A percentile compares a stretch with the other conserved stretches of the same genome.
phyloP scores from a whole-genome alignment of 176 grass and related monocot species.

The Pontederia paniculata region DNA sequence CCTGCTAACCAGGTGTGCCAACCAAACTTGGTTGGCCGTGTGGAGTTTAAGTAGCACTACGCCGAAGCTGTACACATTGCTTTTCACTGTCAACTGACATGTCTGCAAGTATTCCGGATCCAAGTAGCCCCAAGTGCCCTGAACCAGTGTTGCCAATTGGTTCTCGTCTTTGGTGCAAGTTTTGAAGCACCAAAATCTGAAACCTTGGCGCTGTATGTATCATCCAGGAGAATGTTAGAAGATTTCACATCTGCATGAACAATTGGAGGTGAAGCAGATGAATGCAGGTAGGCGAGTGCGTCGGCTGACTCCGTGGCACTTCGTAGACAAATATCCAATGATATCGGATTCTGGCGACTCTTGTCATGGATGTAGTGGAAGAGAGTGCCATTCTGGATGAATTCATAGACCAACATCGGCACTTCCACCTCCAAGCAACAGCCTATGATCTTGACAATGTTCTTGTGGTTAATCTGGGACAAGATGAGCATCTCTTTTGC shows the following conservation, averaged over 20 bases:
- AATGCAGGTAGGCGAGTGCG: no score
- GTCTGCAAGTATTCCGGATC: constrained; percentile 10
- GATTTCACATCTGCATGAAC: constrained; percentile 27
- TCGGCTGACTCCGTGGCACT: no score
- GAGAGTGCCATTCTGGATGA: constrained; percentile 27
- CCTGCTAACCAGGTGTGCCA: no score
- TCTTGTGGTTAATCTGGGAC: no score
- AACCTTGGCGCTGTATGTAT: neutral
- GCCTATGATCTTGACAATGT: no score
- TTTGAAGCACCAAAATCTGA: constrained; percentile 24
- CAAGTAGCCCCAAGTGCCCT: constrained; percentile 11
- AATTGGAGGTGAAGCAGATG: no score
- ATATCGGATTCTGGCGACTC: neutral
- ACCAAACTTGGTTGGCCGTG: no score
- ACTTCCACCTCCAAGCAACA: no score
- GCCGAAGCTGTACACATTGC: constrained; percentile 27
- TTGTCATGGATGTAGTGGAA: constrained; percentile 15
- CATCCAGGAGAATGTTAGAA: constrained; percentile 25
- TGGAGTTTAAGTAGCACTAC: constrained; percentile 24
- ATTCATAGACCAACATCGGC: no score
- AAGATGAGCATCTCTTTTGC: no score
- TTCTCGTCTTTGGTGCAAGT: neutral
- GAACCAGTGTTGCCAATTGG: neutral
- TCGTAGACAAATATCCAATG: no score
- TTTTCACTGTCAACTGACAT: constrained; percentile 10